A percentile compares a stretch with the other conserved stretches of the same genome.
phyloP scores from a whole-genome alignment of 192 early-diverging fungal species.

The Funneliformis geosporum region DNA sequence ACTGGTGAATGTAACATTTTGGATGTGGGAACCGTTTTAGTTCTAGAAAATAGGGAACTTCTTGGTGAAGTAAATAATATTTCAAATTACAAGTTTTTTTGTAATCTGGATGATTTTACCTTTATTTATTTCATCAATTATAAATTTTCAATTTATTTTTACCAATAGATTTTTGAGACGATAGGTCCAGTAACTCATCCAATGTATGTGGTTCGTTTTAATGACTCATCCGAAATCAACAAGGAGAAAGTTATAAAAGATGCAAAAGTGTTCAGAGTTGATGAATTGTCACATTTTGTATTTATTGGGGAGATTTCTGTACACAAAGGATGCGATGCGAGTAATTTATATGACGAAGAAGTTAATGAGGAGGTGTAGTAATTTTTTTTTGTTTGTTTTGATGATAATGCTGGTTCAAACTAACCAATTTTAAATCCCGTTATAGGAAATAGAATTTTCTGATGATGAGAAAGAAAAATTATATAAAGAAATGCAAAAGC shows the following conservation, averaged over 20 bases:
- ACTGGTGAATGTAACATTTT: slow-evolving; percentile 60
- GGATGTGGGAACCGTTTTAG: slow-evolving; percentile 75
- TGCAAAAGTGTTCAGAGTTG: slow-evolving; percentile 62
- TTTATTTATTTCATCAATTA: background rate
- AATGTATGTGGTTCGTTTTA: slow-evolving; percentile 80
- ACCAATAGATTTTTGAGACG: slow-evolving; percentile 75
- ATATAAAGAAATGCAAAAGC: background rate
- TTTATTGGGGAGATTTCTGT: slow-evolving; percentile 62
- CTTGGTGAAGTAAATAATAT: slow-evolving; percentile 59
- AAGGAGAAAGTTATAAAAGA: slow-evolving; percentile 43
- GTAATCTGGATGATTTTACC: background rate
- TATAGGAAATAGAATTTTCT: slow-evolving; percentile 16
- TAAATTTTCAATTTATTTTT: background rate
- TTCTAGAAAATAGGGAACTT: slow-evolving; percentile 59
- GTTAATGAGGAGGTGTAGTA: slow-evolving; percentile 60
- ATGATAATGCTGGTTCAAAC: background rate
- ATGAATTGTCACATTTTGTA: slow-evolving; percentile 65
- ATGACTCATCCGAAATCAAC: slow-evolving; percentile 62
- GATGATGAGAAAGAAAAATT: slow-evolving; percentile 20
- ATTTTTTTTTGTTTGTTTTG: background rate
- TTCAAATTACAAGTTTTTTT: background rate
- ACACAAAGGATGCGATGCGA: slow-evolving; percentile 88
- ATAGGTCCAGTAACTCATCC: slow-evolving; percentile 89
- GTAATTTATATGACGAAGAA: slow-evolving; percentile 93
- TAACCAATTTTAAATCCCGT: background rate